Conservation (phyloP, 1,284 basidiomycete genomes). For the Fomitopsis pinicola region DNA sequence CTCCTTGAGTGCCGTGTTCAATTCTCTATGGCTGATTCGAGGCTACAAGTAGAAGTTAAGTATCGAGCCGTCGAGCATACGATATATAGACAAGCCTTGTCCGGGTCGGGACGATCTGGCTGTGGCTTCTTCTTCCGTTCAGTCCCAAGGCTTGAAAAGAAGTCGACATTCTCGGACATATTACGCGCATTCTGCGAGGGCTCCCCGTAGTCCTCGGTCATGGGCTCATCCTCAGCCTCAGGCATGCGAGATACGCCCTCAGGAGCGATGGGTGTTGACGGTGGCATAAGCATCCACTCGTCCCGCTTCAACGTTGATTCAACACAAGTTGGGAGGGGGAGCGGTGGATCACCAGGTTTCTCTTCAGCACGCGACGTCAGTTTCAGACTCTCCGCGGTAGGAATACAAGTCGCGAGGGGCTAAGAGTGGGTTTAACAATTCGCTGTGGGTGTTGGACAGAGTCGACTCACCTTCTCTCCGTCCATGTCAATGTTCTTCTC, state of each 20-base stretch:
- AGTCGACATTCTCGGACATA: conserved; percentile 61
- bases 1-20: conserved; percentile 74
- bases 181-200: conserved; percentile 43
- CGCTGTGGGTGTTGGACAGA: not conserved
- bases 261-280: conserved; percentile 22
- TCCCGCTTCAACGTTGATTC: conserved; percentile 64
- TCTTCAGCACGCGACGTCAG: conserved; percentile 55
- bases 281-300: conserved; percentile 85
- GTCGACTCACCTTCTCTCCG: conserved; percentile 56
- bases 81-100: conserved; percentile 47
- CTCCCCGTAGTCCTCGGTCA: conserved; percentile 74
- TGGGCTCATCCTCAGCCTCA: conserved; percentile 39
- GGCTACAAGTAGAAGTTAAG: conserved; percentile 34
- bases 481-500: conserved; percentile 84
- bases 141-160: conserved; percentile 82
- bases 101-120: conserved; percentile 64
- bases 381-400: conserved; percentile 72
- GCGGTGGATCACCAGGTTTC: conserved; percentile 36
- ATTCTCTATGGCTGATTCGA: conserved; percentile 66
- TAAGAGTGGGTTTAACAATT: conserved; percentile 24
- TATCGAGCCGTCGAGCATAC: not conserved
- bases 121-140: conserved; percentile 66
- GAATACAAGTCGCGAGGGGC: conserved; percentile 69
- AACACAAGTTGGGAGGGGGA: conserved; percentile 40
- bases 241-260: conserved; percentile 15